These are phyloP conservation scores for Stenogyne calaminthoides DNA, from an alignment of 305 asterid species.

Conservation along the genomic window DNA sequence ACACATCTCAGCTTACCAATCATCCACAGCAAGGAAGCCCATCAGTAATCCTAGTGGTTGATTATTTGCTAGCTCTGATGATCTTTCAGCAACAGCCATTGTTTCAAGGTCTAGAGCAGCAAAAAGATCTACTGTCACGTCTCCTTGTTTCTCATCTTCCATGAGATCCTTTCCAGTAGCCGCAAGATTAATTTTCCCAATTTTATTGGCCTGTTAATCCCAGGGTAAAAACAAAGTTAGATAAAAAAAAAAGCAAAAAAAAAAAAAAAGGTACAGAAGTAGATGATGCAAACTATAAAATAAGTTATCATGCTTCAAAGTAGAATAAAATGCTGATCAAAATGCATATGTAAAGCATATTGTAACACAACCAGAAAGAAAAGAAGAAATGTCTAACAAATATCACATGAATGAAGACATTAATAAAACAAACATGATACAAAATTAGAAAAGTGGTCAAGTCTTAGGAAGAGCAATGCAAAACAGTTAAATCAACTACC, in stretches of 20 bases:
- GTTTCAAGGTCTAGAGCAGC: conserved; percentile 84
- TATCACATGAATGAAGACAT: conserved; percentile 15
- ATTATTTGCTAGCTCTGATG: conserved; percentile 74
- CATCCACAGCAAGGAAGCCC: conserved; percentile 97
- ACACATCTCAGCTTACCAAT: conserved; percentile 64
- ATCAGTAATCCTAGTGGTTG: conserved; percentile 87
- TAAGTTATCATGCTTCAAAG: conserved; percentile 7
- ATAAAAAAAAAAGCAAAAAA: conserved; percentile 8
- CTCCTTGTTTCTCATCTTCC: conserved; percentile 99
- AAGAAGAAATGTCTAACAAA: conserved; percentile 5
- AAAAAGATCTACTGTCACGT: conserved; percentile 92
- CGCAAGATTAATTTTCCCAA: conserved; percentile 98
- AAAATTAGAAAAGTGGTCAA: conserved; percentile 12
- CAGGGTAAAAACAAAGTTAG: conserved; percentile 31
- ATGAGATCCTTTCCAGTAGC: conserved; percentile 99
- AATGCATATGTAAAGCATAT: not conserved
- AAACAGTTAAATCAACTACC: conserved; percentile 50
- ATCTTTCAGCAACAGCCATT: conserved; percentile 74
- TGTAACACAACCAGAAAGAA: conserved; percentile 18
- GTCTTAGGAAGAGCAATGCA: conserved; percentile 23
- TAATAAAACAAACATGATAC: not conserved
- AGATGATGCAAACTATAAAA: conserved; percentile 10
- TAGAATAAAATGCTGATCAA: conserved; percentile 11
- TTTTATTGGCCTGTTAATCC: conserved; percentile 79
- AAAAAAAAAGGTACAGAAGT: not conserved